A percentile compares a stretch with the other conserved stretches of the same genome.
Conservation (phyloP, 805 yeast genomes). For the Vanderwaltozyma tropicalis region DNA sequence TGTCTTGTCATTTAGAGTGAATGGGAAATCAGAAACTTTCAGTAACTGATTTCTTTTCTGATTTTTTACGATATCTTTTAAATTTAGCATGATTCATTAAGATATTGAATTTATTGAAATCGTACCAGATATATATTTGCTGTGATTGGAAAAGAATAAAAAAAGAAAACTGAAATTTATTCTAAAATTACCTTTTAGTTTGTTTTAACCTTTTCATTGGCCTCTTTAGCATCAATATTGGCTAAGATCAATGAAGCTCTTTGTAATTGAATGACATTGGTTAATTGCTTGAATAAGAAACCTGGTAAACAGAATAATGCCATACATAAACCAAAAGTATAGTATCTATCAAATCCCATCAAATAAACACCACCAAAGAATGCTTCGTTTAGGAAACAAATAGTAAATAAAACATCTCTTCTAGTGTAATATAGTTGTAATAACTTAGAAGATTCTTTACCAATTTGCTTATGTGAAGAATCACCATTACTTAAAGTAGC, state of each 20-base stretch:
- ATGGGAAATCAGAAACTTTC: too few species aligned
- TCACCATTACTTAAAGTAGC: slow-evolving; percentile 79
- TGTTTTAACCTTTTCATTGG: slow-evolving; percentile 8
- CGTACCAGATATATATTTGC: too few species aligned
- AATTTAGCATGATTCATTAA: too few species aligned
- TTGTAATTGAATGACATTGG: slow-evolving; percentile 79
- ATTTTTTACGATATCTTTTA: too few species aligned
- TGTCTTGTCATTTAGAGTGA: too few species aligned
- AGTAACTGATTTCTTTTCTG: too few species aligned
- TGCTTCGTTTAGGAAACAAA: slow-evolving; percentile 88
- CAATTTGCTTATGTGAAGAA: slow-evolving; percentile 73
- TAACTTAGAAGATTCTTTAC: slow-evolving; percentile 56
- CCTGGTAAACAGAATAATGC: slow-evolving; percentile 64
- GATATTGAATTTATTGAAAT: too few species aligned
- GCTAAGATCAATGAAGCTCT: slow-evolving; percentile 81
- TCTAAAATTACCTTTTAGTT: background rate
- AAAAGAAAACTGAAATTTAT: too few species aligned
- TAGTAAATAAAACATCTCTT: slow-evolving; percentile 69
- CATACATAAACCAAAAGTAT: slow-evolving; percentile 49
- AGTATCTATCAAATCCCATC: slow-evolving; percentile 42
- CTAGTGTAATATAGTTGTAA: slow-evolving; percentile 81
- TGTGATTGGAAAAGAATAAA: too few species aligned
- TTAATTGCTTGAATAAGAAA: slow-evolving; percentile 82
- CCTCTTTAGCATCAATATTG: slow-evolving; percentile 44
- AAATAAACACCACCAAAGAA: slow-evolving; percentile 86